These are phyloP conservation scores for Yarrowia sp. DNA, from an alignment of 805 yeast genomes.

Conservation along the genomic window DNA sequence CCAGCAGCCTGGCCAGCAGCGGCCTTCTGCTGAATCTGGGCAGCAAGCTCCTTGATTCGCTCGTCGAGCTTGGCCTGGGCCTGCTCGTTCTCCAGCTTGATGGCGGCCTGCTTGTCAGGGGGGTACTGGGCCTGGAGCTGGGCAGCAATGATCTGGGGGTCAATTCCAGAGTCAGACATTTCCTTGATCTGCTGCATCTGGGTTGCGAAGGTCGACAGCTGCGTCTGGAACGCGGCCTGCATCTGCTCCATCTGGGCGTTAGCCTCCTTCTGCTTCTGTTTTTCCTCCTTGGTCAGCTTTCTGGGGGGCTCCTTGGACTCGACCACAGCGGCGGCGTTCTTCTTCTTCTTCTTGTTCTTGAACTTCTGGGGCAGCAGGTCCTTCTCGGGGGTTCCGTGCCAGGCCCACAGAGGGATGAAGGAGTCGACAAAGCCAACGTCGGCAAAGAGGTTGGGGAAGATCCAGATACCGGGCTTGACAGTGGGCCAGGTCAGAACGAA, in stretches of 20 bases:
- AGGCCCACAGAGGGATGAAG: conserved; percentile 87
- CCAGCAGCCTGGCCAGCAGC: neutral
- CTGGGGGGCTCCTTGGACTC: conserved; percentile 26
- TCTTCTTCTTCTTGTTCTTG: conserved; percentile 43
- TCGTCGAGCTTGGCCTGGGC: conserved; percentile 26
- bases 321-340: conserved; percentile 19
- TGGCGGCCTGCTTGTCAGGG: conserved; percentile 28
- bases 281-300: conserved; percentile 43
- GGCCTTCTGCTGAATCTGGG: conserved; percentile 2
- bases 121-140: conserved; percentile 34
- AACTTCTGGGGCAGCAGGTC: conserved; percentile 41
- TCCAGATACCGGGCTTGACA: conserved; percentile 83
- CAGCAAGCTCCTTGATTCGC: conserved; percentile 3
- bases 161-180: conserved; percentile 36
- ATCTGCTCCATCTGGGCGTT: conserved; percentile 33
- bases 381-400: conserved; percentile 60
- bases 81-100: conserved; percentile 32
- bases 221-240: conserved; percentile 38
- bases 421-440: conserved; percentile 94
- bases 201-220: conserved; percentile 5
- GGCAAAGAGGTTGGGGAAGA: conserved; percentile 93
- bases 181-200: conserved; percentile 36
- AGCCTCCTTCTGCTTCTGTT: conserved; percentile 39
- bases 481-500: conserved; percentile 65
- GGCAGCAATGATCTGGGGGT: conserved; percentile 34